Base-by-base conservation (phyloP, 2,329 filamentous ascomycete species). In the Penicillium polonicum region DNA sequence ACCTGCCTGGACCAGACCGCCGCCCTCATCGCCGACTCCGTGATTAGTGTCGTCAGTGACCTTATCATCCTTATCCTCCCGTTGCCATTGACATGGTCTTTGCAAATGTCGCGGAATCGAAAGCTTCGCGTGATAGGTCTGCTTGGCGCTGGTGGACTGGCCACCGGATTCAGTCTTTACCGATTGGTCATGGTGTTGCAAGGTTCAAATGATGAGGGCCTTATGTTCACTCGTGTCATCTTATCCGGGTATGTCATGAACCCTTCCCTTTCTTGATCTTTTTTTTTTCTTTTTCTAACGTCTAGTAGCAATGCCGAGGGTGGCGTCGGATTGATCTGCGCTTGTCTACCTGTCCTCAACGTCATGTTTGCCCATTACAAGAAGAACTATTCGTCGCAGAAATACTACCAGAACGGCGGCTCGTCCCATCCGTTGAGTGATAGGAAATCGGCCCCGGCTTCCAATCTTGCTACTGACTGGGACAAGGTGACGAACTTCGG, bases 11-110 rank as follows among this genome's bases (percentile, higher is more conserved):
- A 77, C 59, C 75, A 77, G 52, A 60, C 58, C 15, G 70, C 70
- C 1, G 71, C 75, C 1, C 67, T 77, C 5, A 69, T 74, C 10
- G 71, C 74, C 54, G 75, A 77, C 57, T 72, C 72, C 2, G 70
- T 74, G 23, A 74, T 77, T 48, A 76, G 72, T 57, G 66, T 75
- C 23, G 61, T 75, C 23, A 72, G 69, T 31, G 74, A 77, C 59
- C 46, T 74, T 1, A 69, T 72, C 27, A 76, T 77, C 43, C 66
- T 76, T 4, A 25, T 72, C 7, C 56, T 76, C 15, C 74, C 74
- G 0, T 45, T 76, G 27, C 74, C 74, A 0, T 60, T 77, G 60
- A 75, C 73, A 2, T 74, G 72, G 68, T 72, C 70, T n/a, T 64
- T 77, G 35, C 71, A 76, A 45, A 73, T 77, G 70, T 68, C 69